These are phyloP conservation scores for Zizania latifolia DNA, from an alignment of 176 grass and related monocot genomes.

Conservation along the genomic window DNA sequence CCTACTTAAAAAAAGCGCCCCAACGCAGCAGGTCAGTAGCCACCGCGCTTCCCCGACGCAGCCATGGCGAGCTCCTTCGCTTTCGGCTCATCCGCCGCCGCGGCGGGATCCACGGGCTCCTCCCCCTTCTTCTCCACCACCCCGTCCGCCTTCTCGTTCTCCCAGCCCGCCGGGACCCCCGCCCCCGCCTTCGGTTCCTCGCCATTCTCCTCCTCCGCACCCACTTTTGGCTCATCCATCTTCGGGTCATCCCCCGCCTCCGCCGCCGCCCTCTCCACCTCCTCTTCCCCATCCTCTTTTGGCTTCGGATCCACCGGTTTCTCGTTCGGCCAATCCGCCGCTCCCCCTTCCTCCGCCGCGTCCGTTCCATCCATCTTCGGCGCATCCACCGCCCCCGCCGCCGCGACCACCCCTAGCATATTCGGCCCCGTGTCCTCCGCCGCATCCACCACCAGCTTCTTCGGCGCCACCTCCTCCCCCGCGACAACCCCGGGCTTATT, in stretches of 20 bases:
- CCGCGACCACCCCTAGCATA: constrained; percentile 5
- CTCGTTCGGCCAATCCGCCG: constrained; percentile 18
- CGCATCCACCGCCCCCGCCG: constrained; percentile 17
- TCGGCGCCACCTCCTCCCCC: neutral
- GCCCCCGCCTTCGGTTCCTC: constrained; percentile 34
- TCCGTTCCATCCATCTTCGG: constrained; percentile 24
- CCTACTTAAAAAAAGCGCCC: neutral
- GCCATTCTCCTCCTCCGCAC: constrained; percentile 18
- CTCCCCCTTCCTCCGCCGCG: constrained; percentile 22
- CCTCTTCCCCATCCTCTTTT: constrained; percentile 37
- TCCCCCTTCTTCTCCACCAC: constrained; percentile 39
- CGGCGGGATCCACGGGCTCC: constrained; percentile 31
- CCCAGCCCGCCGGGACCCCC: constrained; percentile 33
- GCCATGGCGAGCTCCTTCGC: constrained; percentile 55
- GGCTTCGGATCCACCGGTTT: constrained; percentile 38
- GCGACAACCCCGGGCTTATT: constrained; percentile 20
- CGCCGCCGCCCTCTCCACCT: constrained; percentile 18
- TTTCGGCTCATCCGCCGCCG: constrained; percentile 30
- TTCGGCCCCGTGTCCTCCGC: constrained; percentile 30
- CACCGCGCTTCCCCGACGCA: constrained; percentile 11
- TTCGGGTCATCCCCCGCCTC: constrained; percentile 32
- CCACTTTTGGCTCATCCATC: constrained; percentile 31
- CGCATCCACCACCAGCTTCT: neutral
- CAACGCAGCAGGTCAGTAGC: no score
- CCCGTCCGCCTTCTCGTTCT: constrained; percentile 29